Evolutionary conservation across 2,329 filamentous ascomycete genomes (phyloP), one percentile per base, ranked within the genome.

Genomic region (Colletotrichum caudatum): DNA sequence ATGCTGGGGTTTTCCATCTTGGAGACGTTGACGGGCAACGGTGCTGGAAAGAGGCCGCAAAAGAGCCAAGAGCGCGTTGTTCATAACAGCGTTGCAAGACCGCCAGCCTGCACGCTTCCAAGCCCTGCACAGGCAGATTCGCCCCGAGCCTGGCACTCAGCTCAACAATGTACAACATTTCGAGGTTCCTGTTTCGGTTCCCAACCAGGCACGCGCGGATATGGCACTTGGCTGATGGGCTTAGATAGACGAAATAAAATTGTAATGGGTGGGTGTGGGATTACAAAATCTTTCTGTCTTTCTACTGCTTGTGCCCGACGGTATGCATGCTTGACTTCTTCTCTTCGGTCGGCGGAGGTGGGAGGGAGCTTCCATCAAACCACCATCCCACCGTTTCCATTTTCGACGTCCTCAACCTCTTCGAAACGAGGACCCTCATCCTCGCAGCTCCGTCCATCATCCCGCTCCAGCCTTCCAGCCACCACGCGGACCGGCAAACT

Each of bases 241-340:
- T 69, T 74, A 69, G 73, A 71, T 74, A 74, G 73, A 73, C 63
- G 71, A 73, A 73, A 73, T 69, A 66, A 73, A 70, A 73, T 44
- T 72, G 70, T 72, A 71, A 72, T 72, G 18, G 61, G 70, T 60
- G 66, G 53, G 69, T 6, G 16, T 29, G 53, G 69, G 44, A 20
- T 9, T 61, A 51, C 69, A 70, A 37, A 4, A 44, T 41, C 12
- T 57, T n/a, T 16, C 37, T 57, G 12, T 18, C 37, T 16, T 39
- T 57, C 35, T 39, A 39, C 54, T 37, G 7, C 18, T n/a, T 9
- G 20, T 57, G 35, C 35, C 23, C 12, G 12, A 26, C 37, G 35
- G 9, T 39, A 11, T 56, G 35, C 56, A 41, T 58, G 16, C 50
- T 53, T 7, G 5, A 33, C 26, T 23, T 51, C 23, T 33, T 29